A percentile compares a stretch with the other conserved stretches of the same genome.
Conservation (phyloP, 2,329 filamentous ascomycete species). For the Stagonosporopsis vannaccii region DNA sequence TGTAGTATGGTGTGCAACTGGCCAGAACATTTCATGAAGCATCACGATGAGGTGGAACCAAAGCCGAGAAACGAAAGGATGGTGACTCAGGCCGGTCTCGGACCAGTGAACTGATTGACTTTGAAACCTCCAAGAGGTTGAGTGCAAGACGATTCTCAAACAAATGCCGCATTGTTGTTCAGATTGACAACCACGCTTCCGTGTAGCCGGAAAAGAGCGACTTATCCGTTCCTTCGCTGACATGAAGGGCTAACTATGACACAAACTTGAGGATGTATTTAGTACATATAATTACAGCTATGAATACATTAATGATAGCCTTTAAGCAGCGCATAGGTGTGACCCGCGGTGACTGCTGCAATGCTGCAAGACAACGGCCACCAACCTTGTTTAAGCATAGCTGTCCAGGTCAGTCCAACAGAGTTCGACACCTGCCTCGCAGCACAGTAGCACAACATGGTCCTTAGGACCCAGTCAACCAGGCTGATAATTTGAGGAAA, state of each 20-base stretch:
- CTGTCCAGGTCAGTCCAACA: not conserved
- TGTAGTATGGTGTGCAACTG: constrained; percentile 6
- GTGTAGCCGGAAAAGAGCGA: not conserved
- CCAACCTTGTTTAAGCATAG: constrained; percentile 4
- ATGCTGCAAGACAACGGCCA: constrained; percentile 9
- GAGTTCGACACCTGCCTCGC: constrained; percentile 8
- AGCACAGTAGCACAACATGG: constrained; percentile 60
- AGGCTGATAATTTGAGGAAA: constrained; percentile 62
- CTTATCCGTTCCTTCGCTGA: not conserved
- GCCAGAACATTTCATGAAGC: constrained; percentile 14
- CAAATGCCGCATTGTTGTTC: not conserved
- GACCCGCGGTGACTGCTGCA: constrained; percentile 23
- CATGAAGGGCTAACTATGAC: not conserved
- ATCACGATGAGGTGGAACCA: constrained; percentile 12
- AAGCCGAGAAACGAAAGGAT: not conserved
- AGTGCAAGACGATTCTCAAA: not conserved
- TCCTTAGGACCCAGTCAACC: constrained; percentile 73
- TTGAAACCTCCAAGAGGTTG: not conserved
- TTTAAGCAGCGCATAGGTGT: constrained; percentile 39
- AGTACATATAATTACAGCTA: not conserved
- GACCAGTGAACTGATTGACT: not conserved
- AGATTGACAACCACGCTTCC: not conserved
- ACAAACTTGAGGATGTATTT: not conserved
- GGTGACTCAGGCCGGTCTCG: constrained; percentile 3
- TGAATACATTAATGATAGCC: constrained; percentile 26